A percentile compares a stretch with the other conserved stretches of the same genome.
Evolutionary conservation across 2,329 filamentous ascomycete species (phyloP).

Genomic region (Juglanconis juglandina): DNA sequence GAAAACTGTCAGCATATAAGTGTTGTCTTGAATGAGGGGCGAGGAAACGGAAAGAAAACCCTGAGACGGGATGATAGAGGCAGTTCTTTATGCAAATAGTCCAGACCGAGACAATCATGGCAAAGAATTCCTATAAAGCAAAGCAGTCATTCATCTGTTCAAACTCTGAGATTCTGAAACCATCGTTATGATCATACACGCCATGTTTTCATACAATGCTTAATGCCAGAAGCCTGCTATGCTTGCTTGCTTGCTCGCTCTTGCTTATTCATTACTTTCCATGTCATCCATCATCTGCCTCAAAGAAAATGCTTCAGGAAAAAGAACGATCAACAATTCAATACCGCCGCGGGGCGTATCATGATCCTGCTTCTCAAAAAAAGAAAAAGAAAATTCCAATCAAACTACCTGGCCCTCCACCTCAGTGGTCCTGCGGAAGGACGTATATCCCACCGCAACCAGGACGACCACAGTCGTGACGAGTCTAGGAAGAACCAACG

Average conservation of each 20-base stretch:
- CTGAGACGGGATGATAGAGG: too few relatives aligned
- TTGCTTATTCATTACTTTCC: neutral
- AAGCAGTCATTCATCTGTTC: neutral
- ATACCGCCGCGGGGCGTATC: neutral
- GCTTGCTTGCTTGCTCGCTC: neutral
- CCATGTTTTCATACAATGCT: neutral
- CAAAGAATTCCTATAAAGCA: neutral
- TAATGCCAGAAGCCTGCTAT: neutral
- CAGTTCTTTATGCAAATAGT: too few relatives aligned
- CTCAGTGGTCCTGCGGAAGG: constrained; percentile 1
- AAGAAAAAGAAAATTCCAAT: neutral
- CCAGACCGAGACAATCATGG: too few relatives aligned
- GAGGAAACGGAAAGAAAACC: too few relatives aligned
- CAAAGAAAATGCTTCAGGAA: neutral
- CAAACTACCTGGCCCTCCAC: neutral
- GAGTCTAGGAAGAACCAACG: constrained; percentile 17
- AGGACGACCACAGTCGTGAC: constrained; percentile 15
- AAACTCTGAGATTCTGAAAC: neutral
- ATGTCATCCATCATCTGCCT: neutral
- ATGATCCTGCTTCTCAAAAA: neutral
- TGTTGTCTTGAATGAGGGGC: too few relatives aligned
- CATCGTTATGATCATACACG: constrained; percentile 6
- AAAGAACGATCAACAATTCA: neutral
- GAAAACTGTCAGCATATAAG: too few relatives aligned
- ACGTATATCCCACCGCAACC: constrained; percentile 11